A percentile compares a stretch with the other conserved stretches of the same genome.
phyloP scores from a whole-genome alignment of 2,329 filamentous ascomycete genomes.

The Tolypocladium paradoxum region DNA sequence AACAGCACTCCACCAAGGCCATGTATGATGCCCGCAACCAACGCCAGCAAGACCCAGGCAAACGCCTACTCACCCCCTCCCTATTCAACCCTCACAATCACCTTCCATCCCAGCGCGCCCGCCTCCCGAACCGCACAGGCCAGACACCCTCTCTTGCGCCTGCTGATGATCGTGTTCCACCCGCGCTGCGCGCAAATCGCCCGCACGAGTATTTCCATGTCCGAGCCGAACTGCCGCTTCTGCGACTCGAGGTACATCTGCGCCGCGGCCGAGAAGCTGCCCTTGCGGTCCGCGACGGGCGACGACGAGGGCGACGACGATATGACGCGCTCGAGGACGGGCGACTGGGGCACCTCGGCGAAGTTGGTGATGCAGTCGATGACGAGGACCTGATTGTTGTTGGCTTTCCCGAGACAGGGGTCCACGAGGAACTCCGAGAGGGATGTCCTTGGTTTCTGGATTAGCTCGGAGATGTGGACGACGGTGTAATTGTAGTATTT shows the following conservation, averaged over 20 bases:
- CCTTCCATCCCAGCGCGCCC: constrained; percentile 55
- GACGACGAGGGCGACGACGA: constrained; percentile 15
- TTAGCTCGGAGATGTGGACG: constrained; percentile 46
- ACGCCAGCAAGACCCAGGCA: background rate
- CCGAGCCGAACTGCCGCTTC: constrained; percentile 48
- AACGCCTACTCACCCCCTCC: background rate
- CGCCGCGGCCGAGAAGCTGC: constrained; percentile 30
- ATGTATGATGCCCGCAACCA: background rate
- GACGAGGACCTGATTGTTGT: constrained; percentile 36
- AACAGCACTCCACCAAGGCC: background rate
- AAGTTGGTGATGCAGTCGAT: constrained; percentile 54
- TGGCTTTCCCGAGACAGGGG: constrained; percentile 20
- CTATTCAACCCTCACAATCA: constrained; percentile 47
- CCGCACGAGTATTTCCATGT: constrained; percentile 59
- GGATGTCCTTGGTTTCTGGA: constrained; percentile 33
- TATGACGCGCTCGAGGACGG: constrained; percentile 27
- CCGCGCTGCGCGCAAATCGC: constrained; percentile 65
- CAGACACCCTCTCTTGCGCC: constrained; percentile 57
- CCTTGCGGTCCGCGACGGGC: constrained; percentile 20
- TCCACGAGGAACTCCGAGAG: constrained; percentile 35
- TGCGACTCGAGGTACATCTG: constrained; percentile 47
- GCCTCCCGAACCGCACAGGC: constrained; percentile 68
- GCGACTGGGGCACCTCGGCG: constrained; percentile 34
- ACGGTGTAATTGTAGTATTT: constrained; percentile 51
- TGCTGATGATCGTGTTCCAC: constrained; percentile 62